Conservation (phyloP, 1,284 basidiomycete species). For the Ustilago tritici region DNA sequence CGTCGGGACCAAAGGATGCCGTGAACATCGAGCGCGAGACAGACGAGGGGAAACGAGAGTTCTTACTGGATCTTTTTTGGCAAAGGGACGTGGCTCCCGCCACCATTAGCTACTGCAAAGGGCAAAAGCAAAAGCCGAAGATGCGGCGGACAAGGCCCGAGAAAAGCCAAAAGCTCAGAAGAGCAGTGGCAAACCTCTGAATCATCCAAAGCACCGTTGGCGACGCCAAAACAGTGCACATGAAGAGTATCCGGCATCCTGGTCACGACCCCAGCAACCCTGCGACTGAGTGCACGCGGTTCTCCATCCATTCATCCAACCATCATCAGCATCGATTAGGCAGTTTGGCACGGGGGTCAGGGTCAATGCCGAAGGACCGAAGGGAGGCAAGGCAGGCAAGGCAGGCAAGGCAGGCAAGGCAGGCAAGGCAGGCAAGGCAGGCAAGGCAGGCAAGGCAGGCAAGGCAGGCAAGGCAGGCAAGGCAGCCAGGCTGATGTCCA, state of each 20-base stretch:
- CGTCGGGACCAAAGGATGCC: neutral
- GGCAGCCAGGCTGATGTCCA: constrained; percentile 5
- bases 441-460: neutral
- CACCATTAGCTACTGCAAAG: neutral
- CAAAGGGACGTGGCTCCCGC: neutral
- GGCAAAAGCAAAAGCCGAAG: constrained; percentile 6
- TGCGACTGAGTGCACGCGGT: neutral
- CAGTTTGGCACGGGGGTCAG: neutral
- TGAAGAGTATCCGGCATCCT: neutral
- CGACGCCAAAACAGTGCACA: neutral
- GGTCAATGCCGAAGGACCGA: neutral
- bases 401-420: neutral
- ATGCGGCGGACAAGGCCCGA: neutral
- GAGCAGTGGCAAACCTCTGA: constrained; percentile 1
- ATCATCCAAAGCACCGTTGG: constrained; percentile 5
- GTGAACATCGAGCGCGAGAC: neutral
- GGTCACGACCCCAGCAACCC: neutral
- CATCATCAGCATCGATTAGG: neutral
- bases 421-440: neutral
- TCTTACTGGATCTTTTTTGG: constrained; percentile 3
- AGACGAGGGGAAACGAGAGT: neutral
- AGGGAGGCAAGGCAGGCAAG: no score
- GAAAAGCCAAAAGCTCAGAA: neutral
- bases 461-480: neutral
- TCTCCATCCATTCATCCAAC: no score